Conservation (phyloP, 2,329 filamentous ascomycete genomes). For the Coleophoma cylindrospora region DNA sequence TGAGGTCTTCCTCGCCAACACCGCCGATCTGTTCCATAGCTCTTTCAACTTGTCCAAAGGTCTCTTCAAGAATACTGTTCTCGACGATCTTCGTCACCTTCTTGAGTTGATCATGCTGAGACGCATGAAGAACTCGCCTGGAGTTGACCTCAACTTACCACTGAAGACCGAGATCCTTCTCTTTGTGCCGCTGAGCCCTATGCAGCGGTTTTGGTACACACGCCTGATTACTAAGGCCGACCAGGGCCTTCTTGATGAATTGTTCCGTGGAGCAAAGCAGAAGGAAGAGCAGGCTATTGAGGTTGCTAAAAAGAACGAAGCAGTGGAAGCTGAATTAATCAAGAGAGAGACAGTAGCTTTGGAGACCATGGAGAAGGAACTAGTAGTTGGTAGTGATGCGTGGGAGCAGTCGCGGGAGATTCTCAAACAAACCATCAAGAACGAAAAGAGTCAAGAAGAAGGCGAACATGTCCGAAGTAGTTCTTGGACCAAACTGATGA, state of each 20-base stretch:
- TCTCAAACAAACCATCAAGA: conserved; percentile 34
- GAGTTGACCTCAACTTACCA: conserved; percentile 48
- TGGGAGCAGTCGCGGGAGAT: conserved; percentile 42
- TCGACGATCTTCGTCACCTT: conserved; percentile 45
- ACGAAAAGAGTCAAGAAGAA: conserved; percentile 11
- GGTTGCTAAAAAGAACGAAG: conserved; percentile 28
- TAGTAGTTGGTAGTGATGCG: conserved; percentile 25
- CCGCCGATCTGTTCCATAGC: conserved; percentile 43
- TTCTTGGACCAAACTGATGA: conserved; percentile 62
- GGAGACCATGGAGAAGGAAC: conserved; percentile 25
- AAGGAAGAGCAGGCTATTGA: conserved; percentile 34
- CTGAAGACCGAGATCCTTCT: conserved; percentile 52
- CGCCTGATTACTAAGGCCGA: conserved; percentile 50
- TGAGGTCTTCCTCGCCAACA: conserved; percentile 48
- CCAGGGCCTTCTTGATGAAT: conserved; percentile 42
- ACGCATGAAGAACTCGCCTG: conserved; percentile 49
- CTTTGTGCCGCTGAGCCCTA: conserved; percentile 50
- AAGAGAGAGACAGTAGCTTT: conserved; percentile 26
- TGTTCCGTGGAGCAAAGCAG: conserved; percentile 41
- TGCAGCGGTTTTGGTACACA: conserved; percentile 55
- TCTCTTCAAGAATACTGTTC: conserved; percentile 44
- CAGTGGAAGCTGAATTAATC: conserved; percentile 23
- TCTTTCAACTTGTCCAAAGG: conserved; percentile 52
- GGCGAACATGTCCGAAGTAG: conserved; percentile 21
- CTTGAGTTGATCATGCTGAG: conserved; percentile 55